Evolutionary conservation across 371 early-diverging fungal species (phyloP).

Genomic region (Synchytrium microbalum): DNA sequence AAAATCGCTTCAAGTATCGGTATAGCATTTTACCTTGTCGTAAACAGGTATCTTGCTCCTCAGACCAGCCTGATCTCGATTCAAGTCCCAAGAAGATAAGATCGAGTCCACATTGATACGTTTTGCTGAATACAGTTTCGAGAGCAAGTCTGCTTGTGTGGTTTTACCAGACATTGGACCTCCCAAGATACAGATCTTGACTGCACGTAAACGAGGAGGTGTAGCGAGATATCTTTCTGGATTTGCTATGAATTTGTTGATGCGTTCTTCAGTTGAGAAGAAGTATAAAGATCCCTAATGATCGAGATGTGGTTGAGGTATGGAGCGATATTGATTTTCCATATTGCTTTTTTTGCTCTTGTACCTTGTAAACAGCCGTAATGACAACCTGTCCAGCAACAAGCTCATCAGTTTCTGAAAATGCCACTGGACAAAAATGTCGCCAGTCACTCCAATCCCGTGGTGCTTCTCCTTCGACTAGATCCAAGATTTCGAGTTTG

Average conservation of each 20-base stretch:
- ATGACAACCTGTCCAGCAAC: conserved; percentile 13
- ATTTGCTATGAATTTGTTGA: conserved; percentile 27
- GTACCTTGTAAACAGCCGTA: conserved; percentile 27
- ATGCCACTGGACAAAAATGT: conserved; percentile 32
- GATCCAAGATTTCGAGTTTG: background rate
- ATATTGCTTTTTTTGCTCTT: background rate
- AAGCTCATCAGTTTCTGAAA: conserved; percentile 13
- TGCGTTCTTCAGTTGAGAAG: conserved; percentile 15
- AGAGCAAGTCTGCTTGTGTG: conserved; percentile 30
- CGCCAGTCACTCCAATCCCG: conserved; percentile 31
- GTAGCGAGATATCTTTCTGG: conserved; percentile 33
- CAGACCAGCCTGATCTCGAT: conserved; percentile 16
- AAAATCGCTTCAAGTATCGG: background rate
- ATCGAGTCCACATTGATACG: conserved; percentile 28
- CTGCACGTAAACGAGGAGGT: conserved; percentile 19
- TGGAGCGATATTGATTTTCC: background rate
- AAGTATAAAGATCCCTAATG: conserved; percentile 33
- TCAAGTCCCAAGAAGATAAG: conserved; percentile 24
- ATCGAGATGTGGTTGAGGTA: conserved; percentile 9
- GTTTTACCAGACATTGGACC: conserved; percentile 41
- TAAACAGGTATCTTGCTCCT: conserved; percentile 14
- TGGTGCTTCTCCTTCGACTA: conserved; percentile 11
- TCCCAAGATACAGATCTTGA: conserved; percentile 30
- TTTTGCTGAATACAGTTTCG: conserved; percentile 23
- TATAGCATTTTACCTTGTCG: conserved; percentile 5